Conservation (phyloP, 1,284 basidiomycete species). For the Trametes polyzona region DNA sequence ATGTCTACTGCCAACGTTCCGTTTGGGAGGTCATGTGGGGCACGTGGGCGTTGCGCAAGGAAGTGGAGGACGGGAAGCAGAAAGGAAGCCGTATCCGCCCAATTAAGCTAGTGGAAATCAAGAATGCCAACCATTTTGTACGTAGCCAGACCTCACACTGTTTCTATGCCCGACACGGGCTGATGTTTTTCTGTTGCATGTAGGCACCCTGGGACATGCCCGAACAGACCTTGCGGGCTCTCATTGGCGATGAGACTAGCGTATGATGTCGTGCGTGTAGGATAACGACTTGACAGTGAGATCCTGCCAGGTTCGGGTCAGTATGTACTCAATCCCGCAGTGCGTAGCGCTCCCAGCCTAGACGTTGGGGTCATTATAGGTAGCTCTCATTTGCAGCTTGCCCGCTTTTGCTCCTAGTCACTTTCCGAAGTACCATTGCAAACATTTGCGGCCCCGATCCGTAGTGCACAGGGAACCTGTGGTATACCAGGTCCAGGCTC, state of each 20-base stretch:
- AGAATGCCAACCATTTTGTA: slow-evolving; percentile 3
- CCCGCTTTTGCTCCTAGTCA: too few species aligned
- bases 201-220: not conserved
- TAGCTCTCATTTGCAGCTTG: too few species aligned
- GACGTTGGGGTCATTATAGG: too few species aligned
- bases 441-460: not conserved
- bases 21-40: not conserved
- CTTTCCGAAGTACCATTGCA: too few species aligned
- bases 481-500: too few species aligned
- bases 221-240: not conserved
- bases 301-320: not conserved
- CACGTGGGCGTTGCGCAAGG: not conserved
- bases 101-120: not conserved
- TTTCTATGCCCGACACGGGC: not conserved
- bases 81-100: not conserved
- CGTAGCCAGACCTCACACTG: not conserved
- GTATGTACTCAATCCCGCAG: not conserved
- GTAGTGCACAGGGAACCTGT: too few species aligned
- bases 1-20: not conserved
- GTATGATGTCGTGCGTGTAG: not conserved
- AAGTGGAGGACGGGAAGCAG: not conserved
- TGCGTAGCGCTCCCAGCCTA: too few species aligned
- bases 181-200: not conserved
- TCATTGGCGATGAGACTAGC: not conserved
- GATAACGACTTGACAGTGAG: not conserved